These are phyloP conservation scores for Calocybe indica DNA, from an alignment of 768 basidiomycete species.

Conservation along the genomic window DNA sequence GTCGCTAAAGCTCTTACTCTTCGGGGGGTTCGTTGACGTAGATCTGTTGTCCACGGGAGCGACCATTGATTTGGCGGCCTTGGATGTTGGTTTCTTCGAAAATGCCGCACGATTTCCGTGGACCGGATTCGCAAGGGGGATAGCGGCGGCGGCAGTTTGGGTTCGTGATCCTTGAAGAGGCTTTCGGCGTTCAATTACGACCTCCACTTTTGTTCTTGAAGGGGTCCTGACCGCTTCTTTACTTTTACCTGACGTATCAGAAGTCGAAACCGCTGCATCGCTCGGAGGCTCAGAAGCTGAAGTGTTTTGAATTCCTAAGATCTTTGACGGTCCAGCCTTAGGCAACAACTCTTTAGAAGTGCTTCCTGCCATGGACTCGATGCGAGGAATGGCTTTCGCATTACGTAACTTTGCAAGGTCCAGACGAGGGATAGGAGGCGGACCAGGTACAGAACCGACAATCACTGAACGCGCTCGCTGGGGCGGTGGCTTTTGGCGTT, in stretches of 20 bases:
- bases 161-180: neutral
- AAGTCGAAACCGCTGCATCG: no score
- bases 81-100: no score
- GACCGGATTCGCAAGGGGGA: no score
- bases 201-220: constrained; percentile 8
- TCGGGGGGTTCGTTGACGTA: no score
- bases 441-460: neutral
- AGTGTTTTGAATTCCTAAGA: neutral
- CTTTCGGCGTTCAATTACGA: constrained; percentile 7
- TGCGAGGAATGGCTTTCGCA: neutral
- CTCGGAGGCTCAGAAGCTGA: neutral
- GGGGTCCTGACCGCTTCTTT: neutral
- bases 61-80: no score
- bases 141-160: no score
- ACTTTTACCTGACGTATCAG: no score
- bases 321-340: neutral
- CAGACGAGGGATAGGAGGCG: constrained; percentile 10
- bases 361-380: neutral
- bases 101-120: no score
- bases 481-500: constrained; percentile 6
- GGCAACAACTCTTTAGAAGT: neutral
- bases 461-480: constrained; percentile 2
- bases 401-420: constrained; percentile 5
- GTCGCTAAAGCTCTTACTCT: no score
- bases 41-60: no score